Evolutionary conservation across 345 rosid species (phyloP), one percentile per base, ranked within the genome.

Genomic region (Acer negundo): DNA sequence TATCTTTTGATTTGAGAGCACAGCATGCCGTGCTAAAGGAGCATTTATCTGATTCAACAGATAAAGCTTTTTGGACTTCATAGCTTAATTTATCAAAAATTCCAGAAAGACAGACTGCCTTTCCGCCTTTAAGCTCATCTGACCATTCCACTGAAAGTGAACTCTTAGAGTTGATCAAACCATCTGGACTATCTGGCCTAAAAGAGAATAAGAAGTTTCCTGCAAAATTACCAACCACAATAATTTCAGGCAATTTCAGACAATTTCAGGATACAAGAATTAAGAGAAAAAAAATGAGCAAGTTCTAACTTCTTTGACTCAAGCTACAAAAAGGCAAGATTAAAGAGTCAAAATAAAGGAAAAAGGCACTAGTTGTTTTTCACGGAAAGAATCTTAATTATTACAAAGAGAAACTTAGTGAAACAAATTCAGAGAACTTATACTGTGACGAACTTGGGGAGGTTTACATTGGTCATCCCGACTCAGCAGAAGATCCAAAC

Each of bases 171-270:
- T 79, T 81, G 67, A 75, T 76, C 71, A 81, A 70, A 75, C 72
- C 83, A 73, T 84, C 86, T 81, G 89, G 73, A 61, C 90, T 79
- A 81, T 89, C 85, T 65, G 99, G 99, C 87, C 97, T 87, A 85
- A 95, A 92, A 70, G 99, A 90, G 79, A 95, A 87, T 76, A 93
- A 86, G 86, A 93, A 92, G 81, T 93, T 95, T 64, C 98, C 99
- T 95, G 95, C 84, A 85, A 82, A 70, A 74, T 72, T 22, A 69
- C 69, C 71, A 76, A 69, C 55, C 69, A 70, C 59, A 79, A 51
- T 62, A 58, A 47, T 55, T 65, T 73, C 51, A 73, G 31, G 44
- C 53, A 46, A 74, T 40, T 73, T 62, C 66, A 3, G 2, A 23
- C 31, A 58, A 66, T 23, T 4, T 31, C 8, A 9, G 11, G 9